Percentiles rank a stretch among this genome's conserved stretches.
phyloP scores from a whole-genome alignment of 179 eudicot genomes.

The Patellifolia procumbens region DNA sequence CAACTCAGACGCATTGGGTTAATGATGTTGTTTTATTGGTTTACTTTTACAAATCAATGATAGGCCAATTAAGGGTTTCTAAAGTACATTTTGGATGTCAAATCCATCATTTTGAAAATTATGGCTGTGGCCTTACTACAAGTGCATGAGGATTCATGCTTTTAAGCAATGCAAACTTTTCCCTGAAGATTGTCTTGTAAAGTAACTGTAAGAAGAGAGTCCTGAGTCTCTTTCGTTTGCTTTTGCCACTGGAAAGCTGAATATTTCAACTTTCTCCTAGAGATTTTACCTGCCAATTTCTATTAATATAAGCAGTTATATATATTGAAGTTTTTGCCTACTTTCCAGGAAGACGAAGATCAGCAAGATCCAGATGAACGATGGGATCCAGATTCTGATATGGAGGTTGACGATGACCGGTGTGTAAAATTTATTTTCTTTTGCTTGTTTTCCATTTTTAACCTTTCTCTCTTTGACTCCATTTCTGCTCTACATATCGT shows the following conservation, averaged over 20 bases:
- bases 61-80: no score
- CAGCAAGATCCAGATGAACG: slow-evolving; percentile 60
- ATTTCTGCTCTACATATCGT: neutral
- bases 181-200: neutral
- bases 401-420: slow-evolving; percentile 69
- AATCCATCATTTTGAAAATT: no score
- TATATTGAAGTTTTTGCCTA: neutral
- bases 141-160: no score
- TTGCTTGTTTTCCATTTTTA: neutral
- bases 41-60: no score
- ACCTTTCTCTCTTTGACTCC: neutral
- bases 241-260: neutral
- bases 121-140: no score
- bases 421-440: slow-evolving; percentile 21
- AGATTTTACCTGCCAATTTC: neutral
- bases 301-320: slow-evolving; percentile 2
- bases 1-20: no score
- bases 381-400: slow-evolving; percentile 67
- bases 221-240: neutral
- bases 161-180: neutral
- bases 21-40: no score
- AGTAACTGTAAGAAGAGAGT: neutral
- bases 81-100: no score
- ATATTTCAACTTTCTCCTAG: no score
- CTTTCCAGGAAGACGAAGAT: slow-evolving; percentile 68